phyloP scores from a whole-genome alignment of 768 basidiomycete species.

The Dioszegia crocea region DNA sequence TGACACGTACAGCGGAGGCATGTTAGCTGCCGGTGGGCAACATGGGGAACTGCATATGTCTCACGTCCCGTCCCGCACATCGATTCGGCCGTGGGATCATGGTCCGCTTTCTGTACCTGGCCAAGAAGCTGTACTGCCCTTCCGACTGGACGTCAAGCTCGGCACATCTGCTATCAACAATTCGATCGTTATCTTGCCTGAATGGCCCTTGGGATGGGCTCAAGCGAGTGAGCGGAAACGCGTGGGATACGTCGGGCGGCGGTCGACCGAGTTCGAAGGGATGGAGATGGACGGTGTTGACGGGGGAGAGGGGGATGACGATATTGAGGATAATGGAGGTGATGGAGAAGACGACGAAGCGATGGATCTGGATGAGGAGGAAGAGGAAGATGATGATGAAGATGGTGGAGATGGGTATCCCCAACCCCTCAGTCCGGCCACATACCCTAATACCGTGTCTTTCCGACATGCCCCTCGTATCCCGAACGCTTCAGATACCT shows the following conservation, averaged over 20 bases:
- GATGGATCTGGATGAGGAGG: slow-evolving; percentile 9
- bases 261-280: not conserved
- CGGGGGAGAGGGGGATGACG: not conserved
- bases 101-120: too few species aligned
- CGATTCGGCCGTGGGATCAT: slow-evolving; percentile 2
- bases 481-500: slow-evolving; percentile 11
- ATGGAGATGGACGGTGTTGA: slow-evolving; percentile 5
- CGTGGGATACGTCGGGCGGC: slow-evolving; percentile 20
- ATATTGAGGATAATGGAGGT: not conserved
- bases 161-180: slow-evolving; percentile 46
- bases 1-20: slow-evolving; percentile 16
- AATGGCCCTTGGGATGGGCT: slow-evolving; percentile 29
- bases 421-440: slow-evolving; percentile 27
- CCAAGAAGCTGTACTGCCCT: slow-evolving; percentile 20
- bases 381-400: slow-evolving; percentile 1
- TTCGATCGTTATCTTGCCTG: slow-evolving; percentile 40
- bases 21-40: slow-evolving; percentile 47
- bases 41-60: slow-evolving; percentile 46
- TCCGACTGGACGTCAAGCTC: slow-evolving; percentile 27
- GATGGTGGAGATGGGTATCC: not conserved
- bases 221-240: slow-evolving; percentile 8
- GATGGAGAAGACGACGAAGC: slow-evolving; percentile 5
- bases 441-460: slow-evolving; percentile 45
- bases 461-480: slow-evolving; percentile 38
- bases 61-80: slow-evolving; percentile 12